phyloP scores from a whole-genome alignment of 2,329 filamentous ascomycete species.

The Penicillium sclerotiorum region DNA sequence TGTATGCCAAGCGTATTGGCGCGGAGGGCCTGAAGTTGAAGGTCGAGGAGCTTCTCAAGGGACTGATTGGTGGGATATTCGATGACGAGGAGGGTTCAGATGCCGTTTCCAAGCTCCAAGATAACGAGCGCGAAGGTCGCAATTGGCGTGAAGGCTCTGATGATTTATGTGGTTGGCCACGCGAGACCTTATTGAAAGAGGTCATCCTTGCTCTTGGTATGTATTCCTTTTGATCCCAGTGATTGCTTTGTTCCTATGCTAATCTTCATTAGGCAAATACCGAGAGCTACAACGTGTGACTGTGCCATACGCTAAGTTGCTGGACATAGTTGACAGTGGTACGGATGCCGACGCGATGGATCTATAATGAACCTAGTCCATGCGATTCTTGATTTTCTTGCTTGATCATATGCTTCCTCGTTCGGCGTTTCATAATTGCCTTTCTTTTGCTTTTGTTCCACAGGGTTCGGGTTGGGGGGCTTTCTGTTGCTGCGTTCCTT shows the following conservation, averaged over 20 bases:
- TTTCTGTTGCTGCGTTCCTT: constrained; percentile 9
- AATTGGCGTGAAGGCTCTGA: constrained; percentile 58
- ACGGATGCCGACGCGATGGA: constrained; percentile 41
- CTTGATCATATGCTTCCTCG: not conserved
- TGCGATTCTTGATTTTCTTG: not conserved
- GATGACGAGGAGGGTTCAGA: constrained; percentile 58
- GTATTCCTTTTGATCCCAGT: constrained; percentile 27
- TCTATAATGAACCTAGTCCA: constrained; percentile 24
- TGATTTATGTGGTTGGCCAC: constrained; percentile 86
- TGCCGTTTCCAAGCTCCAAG: constrained; percentile 26
- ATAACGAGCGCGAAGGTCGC: constrained; percentile 45
- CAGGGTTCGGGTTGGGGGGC: constrained; percentile 13
- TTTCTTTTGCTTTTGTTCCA: no score
- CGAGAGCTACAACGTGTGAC: constrained; percentile 90
- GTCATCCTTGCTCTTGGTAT: constrained; percentile 90
- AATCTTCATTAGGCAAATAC: constrained; percentile 74
- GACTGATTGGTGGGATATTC: constrained; percentile 72
- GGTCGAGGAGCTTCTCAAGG: constrained; percentile 87
- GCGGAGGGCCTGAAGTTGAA: constrained; percentile 85
- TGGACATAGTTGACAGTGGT: constrained; percentile 57
- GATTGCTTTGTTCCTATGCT: constrained; percentile 16
- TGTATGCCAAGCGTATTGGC: constrained; percentile 95
- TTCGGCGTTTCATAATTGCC: constrained; percentile 23
- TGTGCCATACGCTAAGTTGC: constrained; percentile 88
- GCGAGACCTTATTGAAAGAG: constrained; percentile 82